Evolutionary conservation across 768 basidiomycete species (phyloP), one percentile per base, ranked within the genome.

Genomic region (Mycena floridula): DNA sequence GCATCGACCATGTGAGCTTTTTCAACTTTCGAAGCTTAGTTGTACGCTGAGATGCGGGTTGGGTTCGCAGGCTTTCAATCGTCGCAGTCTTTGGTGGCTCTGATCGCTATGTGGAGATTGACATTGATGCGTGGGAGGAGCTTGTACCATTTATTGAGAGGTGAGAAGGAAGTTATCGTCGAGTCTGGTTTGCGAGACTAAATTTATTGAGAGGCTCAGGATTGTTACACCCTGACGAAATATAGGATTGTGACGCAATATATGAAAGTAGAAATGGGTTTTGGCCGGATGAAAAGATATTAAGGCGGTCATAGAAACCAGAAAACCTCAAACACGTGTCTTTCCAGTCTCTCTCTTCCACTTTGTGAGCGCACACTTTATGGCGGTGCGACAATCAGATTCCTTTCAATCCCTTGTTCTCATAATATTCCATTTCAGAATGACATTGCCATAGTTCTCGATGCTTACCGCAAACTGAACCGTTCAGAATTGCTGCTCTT

Each of bases 401-500:
- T 22, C 39, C 42, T 4, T 37, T 52, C 39, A 36, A 26, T 46
- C 27, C 25, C 42, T 40, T 15, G 24, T n/a, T 49, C 47, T 49
- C 54, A 49, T 46, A 51, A 23, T 39, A 25, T 18, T 45, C 43
- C 50, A 50, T 50, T 56, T 47, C 46, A 70, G 63, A 55, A 62
- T 54, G 60, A 62, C 23, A 45, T 60, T 40, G 44, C 62, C 16
- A 62, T 81, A 55, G 77, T 89, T 45, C 72, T 74, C 54, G 72
- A 68, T 57, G 88, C 88, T 8, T 90, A 90, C 59, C 68, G 74
- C 56, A 78, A 77, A 51, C 69, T 90, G 52, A 72, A 72, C 20
- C 79, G 73, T 57, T 66, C 78, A 21, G 84, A 90, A 54, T 76
- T 90, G 49, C 62, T 81, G 28, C 74, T 90, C 44, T 90, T 90